Evolutionary conservation across 2,329 filamentous ascomycete genomes (phyloP).

Genomic region (Thielaviopsis musarum): DNA sequence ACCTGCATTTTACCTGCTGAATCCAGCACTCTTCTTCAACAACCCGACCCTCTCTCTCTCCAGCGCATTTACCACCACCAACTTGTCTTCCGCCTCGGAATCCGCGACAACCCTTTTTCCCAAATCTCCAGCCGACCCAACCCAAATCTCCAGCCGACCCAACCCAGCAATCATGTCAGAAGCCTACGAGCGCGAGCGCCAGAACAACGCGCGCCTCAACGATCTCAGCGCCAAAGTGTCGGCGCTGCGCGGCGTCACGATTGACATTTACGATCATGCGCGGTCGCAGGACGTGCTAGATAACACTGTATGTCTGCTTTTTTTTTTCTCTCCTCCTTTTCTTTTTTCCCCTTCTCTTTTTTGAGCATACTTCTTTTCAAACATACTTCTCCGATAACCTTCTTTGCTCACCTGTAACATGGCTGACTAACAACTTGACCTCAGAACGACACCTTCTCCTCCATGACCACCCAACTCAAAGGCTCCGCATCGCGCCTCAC

Average conservation of each 20-base stretch:
- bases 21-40: background rate
- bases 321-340: background rate
- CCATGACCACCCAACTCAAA: constrained; percentile 66
- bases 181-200: constrained; percentile 63
- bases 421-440: background rate
- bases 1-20: background rate
- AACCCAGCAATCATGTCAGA: constrained; percentile 42
- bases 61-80: no score
- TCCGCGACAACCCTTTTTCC: background rate
- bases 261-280: constrained; percentile 96
- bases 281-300: constrained; percentile 78
- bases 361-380: background rate
- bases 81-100: no score
- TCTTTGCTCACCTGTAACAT: no score
- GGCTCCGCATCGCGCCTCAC: constrained; percentile 69
- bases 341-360: background rate
- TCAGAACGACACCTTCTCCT: constrained; percentile 82
- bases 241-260: constrained; percentile 78
- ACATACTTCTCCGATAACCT: no score
- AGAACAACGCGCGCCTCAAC: constrained; percentile 89
- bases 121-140: background rate
- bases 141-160: background rate
- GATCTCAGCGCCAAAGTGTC: constrained; percentile 84
- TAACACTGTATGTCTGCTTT: constrained; percentile 47
- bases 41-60: background rate